Base-by-base conservation (phyloP, 2,329 filamentous ascomycete genomes). In the Penicillium sp. region DNA sequence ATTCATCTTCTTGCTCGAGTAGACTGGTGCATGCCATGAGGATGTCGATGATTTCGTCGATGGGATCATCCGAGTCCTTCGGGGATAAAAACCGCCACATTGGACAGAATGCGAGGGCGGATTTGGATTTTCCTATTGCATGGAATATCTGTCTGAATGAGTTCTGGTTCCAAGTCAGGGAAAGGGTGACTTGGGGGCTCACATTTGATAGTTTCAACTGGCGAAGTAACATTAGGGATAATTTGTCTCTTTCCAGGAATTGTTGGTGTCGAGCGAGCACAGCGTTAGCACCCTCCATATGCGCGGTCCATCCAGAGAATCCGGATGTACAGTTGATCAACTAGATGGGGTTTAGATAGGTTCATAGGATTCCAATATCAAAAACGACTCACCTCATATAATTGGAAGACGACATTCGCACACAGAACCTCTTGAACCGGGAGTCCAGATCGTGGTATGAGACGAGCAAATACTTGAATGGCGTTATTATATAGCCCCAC, bases 241-340 rank as follows among this genome's bases (percentile, higher is more conserved):
- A 24, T 16, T 55, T 38, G 33, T 56, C 50, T 9, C 36, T 42
- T 36, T 50, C 39, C 15, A 59, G 29, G 2, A 18, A 48, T n/a
- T 52, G 47, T 23, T 48, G 34, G 50, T 59, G 45, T 29, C 38
- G 57, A 38, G 54, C 50, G 6, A 58, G 48, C 7, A 59, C 48
- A 6, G 48, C 54, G 53, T 59, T 59, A 34, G 57, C 56, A 9
- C 56, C 54, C 43, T 59, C 48, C 56, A 59, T 51, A 28, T 59
- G 56, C 44, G 56, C 54, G 47, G 51, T 59, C 56, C 53, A 59
- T 9, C 49, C 56, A 8, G 46, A 34, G 23, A 59, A 59, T 16
- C 53, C 56, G 12, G 54, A 52, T 8, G 56, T 52, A n/a, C 43
- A 57, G 26, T 57, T 54, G 12, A 59, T 54, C 4, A 59, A 10